Evolutionary conservation across 805 yeast species (phyloP), one percentile per base, ranked within the genome.

Genomic region (Hemisphaericaspora nanyangensis): DNA sequence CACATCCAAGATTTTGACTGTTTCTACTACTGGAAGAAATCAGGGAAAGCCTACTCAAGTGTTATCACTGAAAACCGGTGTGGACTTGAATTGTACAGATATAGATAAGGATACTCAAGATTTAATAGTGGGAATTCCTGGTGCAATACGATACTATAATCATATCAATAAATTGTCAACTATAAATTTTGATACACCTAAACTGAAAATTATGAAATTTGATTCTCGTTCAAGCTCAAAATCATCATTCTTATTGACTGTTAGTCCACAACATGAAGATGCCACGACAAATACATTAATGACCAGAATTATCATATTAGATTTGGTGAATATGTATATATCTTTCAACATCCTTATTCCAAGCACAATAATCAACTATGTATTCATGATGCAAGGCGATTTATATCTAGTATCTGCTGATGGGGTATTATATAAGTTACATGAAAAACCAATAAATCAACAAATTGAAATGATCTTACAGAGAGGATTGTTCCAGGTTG

Each of bases 21-120:
- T 89, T 8, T 74, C 80, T 11, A 88, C 96, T 0, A 74, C 81
- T 1, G 95, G 96, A 0, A 72, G 87, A 53, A 85, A 84, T 55
- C 79, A 78, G 35, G 86, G 90, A 0, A 76, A 76, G 39, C 82
- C 85, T 1, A 59, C 63, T 17, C 57, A 65, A 31, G 43, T 73
- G 2, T 56, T 79, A n/a, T 74, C 77, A 15, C 67, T 60, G 16
- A 62, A 60, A 35, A 39, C 49, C 7, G 83, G 84, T 1, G 72
- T 72, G 3, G 77, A 74, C 46, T 60, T 79, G 31, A 63, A 72
- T 42, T 76, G 82, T 49, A 54, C 65, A 26, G 74, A 61, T 38
- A 44, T 75, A 20, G 74, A 70, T 10, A 46, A 58, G 1, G 60
- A 59, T 6, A 55, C 70, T 1, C 70, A 73, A 13, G 72, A 74